Evolutionary conservation across 371 early-diverging fungal genomes (phyloP), one percentile per base, ranked within the genome.

Genomic region (Actinomortierella ambigua): DNA sequence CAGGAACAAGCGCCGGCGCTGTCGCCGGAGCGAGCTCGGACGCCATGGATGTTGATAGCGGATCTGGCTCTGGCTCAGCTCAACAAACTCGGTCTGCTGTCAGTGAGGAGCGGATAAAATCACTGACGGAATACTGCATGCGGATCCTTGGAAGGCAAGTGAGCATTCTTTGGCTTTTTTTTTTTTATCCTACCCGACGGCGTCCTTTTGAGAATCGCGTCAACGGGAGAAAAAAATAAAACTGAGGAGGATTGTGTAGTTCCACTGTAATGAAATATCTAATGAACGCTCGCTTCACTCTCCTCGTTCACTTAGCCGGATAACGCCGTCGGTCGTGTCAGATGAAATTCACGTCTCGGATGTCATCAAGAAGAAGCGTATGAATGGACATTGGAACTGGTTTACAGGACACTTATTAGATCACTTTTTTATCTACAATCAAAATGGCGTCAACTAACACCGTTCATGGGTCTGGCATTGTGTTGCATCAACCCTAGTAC

Each of bases 311-410:
- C 14, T n/a, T 67, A 90, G 92, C 79, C 85, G 83, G 29, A 61
- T 88, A 15, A 70, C 82, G 15, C 85, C 92, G 1, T 73, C 91
- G 0, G 77, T 83, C 20, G 67, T 80, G 0, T 76, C 82, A 29
- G 88, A 91, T 63, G 92, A 90, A 58, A 63, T 79, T 15, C 75
- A 82, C 41, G 64, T 92, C 14, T 84, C 85, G 11, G 87, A 86
- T 56, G 69, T 78, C 22, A 86, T 93, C 69, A 88, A 90, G 50
- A 86, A 88, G 67, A 84, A 87, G 62, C 69, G 90, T 88, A 75
- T 50, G 48, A 22, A 48, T 11, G 48, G 22, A 20, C 2, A 48
- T 48, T 17, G 20, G 13, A 4, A 13, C 3, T 20, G 2, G 13
- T 44, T 3, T 3, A 44, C 3, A 3, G 3, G 44, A 44, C 3